Evolutionary conservation across 176 grass and related monocot species (phyloP), one percentile per base, ranked within the genome.

Genomic region (Raddia distichophylla): DNA sequence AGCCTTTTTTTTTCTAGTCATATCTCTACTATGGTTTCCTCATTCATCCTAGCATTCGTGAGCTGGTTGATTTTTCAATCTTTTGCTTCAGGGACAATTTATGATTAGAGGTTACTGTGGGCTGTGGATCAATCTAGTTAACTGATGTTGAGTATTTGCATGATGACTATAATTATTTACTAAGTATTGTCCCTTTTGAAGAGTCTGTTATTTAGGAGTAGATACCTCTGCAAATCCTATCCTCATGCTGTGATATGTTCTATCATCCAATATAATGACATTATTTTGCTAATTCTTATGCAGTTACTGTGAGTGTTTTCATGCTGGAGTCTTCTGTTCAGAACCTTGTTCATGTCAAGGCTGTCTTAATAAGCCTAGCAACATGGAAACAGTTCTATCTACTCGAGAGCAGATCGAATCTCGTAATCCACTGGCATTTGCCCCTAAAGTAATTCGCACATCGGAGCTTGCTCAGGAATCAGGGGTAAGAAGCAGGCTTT

Each of bases 351-450:
- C 89, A 57, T 99, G 96, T n/a, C 89, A 91, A 68, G 93, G 82
- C 60, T 99, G 93, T 77, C 87, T 93, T 63, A 99, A 99, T 78
- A 99, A 88, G 64, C 89, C 93, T 5, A 79, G 55, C 62, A 81
- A 99, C 75, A 90, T 86, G 78, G 91, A 95, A 76, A 93, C 73
- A 60, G 96, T 99, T 81, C 85, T 99, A 63, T 78, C 91, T 48
- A 99, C 91, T 66, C 93, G 93, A 19, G 88, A 95, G 79, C 93
- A 95, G 85, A 99, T 95, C 47, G 96, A 99, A 81, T 95, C 93
- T 70, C 90, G 96, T 42, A 99, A 99, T 91, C 96, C 96, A 74
- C 89, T 99, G 84, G 96, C 96, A 86, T 99, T 99, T 86, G 96
- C 93, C 71, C 96, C 96, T 40, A 99, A 95, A 99, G 96, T 99